Conservation (phyloP, 2,329 filamentous ascomycete species). For the Furcasterigmium furcatum region DNA sequence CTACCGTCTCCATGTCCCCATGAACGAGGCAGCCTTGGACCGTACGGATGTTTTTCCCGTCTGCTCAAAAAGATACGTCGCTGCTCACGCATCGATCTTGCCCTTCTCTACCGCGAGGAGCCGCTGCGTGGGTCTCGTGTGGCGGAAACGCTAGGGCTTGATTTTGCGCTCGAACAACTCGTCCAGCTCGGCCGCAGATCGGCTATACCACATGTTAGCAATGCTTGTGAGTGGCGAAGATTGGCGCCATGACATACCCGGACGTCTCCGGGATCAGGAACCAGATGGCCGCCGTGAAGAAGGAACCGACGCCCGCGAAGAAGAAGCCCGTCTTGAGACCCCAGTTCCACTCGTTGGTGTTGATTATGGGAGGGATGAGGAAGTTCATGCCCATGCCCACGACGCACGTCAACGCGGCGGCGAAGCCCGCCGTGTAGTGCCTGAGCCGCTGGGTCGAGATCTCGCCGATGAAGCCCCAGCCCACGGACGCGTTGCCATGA, state of each 20-base stretch:
- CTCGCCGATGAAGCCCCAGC: conserved; percentile 26
- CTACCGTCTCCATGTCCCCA: too few species aligned
- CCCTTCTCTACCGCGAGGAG: conserved; percentile 3
- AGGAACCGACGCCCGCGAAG: conserved; percentile 20
- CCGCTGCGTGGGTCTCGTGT: conserved; percentile 9
- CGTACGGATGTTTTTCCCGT: too few species aligned
- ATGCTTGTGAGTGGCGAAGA: neutral
- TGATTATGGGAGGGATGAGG: conserved; percentile 26
- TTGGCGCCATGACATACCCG: conserved; percentile 4
- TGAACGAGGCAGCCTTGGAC: too few species aligned
- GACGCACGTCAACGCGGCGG: conserved; percentile 18
- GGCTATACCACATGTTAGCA: conserved; percentile 3
- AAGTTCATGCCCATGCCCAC: conserved; percentile 16
- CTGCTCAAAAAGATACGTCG: too few species aligned
- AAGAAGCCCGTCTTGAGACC: conserved; percentile 26
- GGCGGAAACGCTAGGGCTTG: conserved; percentile 18
- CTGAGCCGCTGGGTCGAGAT: conserved; percentile 30
- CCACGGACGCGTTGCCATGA: conserved; percentile 19
- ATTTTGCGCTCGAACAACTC: conserved; percentile 19
- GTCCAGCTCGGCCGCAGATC: conserved; percentile 20
- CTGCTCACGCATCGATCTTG: too few species aligned
- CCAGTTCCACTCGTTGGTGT: conserved; percentile 24
- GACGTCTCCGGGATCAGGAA: conserved; percentile 10
- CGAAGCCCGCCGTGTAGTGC: conserved; percentile 24
- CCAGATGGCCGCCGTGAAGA: conserved; percentile 21